Conservation (phyloP, 2,329 filamentous ascomycete species). For the Bipolaris cookei region DNA sequence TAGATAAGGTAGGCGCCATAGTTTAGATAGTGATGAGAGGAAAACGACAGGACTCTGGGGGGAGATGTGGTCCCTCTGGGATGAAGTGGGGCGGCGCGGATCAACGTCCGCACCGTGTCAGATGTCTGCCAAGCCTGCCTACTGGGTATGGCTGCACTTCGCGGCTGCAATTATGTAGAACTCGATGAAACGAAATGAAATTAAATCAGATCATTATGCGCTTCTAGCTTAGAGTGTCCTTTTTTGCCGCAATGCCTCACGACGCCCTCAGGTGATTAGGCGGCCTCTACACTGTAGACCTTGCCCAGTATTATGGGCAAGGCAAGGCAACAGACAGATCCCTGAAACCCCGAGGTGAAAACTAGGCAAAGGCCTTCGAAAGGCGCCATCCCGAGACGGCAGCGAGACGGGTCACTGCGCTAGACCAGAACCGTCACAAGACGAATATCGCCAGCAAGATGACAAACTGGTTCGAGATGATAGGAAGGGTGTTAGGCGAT, state of each 20-base stretch:
- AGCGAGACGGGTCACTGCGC: conserved; percentile 20
- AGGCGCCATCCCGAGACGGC: conserved; percentile 23
- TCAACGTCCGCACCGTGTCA: too few species aligned
- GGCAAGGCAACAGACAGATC: conserved; percentile 9
- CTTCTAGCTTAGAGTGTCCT: too few species aligned
- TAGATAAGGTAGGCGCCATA: conserved; percentile 11
- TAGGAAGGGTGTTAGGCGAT: conserved; percentile 10
- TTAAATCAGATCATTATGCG: too few species aligned
- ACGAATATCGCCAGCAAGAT: conserved; percentile 30
- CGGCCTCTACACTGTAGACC: background rate
- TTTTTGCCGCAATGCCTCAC: background rate
- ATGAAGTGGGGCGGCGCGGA: too few species aligned
- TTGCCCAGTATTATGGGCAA: background rate
- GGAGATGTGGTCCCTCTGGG: too few species aligned
- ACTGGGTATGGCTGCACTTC: too few species aligned
- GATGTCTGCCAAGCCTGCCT: too few species aligned
- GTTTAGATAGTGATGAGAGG: background rate
- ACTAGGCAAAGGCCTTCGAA: conserved; percentile 24
- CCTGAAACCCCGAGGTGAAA: conserved; percentile 23
- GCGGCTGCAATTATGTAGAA: too few species aligned
- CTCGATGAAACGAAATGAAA: too few species aligned
- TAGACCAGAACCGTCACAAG: conserved; percentile 30
- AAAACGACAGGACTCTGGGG: conserved; percentile 14
- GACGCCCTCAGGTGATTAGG: background rate
- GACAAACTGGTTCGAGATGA: conserved; percentile 29